phyloP scores from a whole-genome alignment of 495 filamentous ascomycete genomes.

The Talaromyces liani region DNA sequence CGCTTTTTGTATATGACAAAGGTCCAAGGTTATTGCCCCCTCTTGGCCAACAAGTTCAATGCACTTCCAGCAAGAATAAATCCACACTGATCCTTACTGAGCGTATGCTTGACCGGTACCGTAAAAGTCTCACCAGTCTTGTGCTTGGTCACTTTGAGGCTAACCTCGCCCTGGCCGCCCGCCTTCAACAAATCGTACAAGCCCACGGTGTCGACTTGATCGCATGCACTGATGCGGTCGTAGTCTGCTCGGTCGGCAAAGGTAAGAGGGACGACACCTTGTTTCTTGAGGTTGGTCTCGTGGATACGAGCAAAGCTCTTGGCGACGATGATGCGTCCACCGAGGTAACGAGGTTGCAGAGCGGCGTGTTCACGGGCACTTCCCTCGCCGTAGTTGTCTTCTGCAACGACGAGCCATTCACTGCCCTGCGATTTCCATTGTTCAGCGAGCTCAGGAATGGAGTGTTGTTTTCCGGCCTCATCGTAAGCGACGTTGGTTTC shows the following conservation, averaged over 20 bases:
- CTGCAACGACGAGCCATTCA: conserved; percentile 88
- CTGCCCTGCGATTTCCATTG: conserved; percentile 64
- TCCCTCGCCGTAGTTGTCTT: conserved; percentile 97
- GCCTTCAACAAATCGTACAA: conserved; percentile 71
- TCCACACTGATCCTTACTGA: conserved; percentile 78
- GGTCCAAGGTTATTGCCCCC: conserved; percentile 13
- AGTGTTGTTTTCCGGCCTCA: conserved; percentile 52
- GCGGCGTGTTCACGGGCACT: conserved; percentile 93
- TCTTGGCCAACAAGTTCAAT: conserved; percentile 74
- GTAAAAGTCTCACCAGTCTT: conserved; percentile 51
- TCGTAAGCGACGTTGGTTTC: conserved; percentile 91
- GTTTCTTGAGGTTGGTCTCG: conserved; percentile 99
- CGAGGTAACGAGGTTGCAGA: conserved; percentile 90
- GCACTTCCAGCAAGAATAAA: conserved; percentile 94
- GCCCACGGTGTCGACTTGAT: conserved; percentile 73
- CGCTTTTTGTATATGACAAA: background rate
- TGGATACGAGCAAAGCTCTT: conserved; percentile 96
- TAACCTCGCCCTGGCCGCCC: conserved; percentile 75
- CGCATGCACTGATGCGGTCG: conserved; percentile 69
- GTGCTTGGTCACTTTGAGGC: conserved; percentile 54
- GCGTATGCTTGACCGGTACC: conserved; percentile 64
- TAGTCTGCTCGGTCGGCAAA: conserved; percentile 87
- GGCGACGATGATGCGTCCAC: conserved; percentile 76
- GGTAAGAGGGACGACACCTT: conserved; percentile 89
- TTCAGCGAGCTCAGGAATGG: conserved; percentile 77